Base-by-base conservation (phyloP, 257 asterid species). In the Primulina tabacum region DNA sequence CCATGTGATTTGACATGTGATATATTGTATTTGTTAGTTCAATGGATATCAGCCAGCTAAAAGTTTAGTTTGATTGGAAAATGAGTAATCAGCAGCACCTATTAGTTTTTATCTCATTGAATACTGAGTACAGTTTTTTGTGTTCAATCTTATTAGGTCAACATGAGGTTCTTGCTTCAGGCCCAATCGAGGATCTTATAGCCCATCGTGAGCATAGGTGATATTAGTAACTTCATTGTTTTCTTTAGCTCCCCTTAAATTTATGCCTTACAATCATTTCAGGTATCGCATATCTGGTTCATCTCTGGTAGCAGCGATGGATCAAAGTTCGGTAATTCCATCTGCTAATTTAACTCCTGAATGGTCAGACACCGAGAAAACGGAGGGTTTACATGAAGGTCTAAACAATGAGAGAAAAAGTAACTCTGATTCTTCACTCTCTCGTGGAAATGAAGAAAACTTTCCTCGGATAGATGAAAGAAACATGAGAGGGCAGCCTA, bases 171-270 rank as follows among this genome's bases (percentile, higher is more conserved):
- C 97, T 93, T 71, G 94, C 97, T 55, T 93, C 98, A 60, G 98
- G 98, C 76, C 98, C 98, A 17, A 90, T 93, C 70, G 98, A 93
- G 88, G 98, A 93, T 86, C 97, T 93, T 82, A 93, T 93, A 68
- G 96, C 98, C 82, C 98, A 93, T 77, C 97, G 97, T 6, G 98
- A 93, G 80, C 98, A 93, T 79, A 87, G 98, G 98, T 92, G 83
- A 73, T 73, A 69, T 62, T 60, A 59, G 50, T 30, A 32, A 35
- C 65, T 18, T 64, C 62, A 26, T 64, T 61, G 21, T 69, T 40
- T 64, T 17, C 35, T 38, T 66, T 62, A 58, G 64, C 73, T 62
- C 63, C 70, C 26, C 65, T 56, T 43, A 20, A 24, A 43, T 69
- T 62, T 59, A 75, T 65, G 58, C 69, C 75, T 73, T 58, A 7